Evolutionary conservation across 2,329 filamentous ascomycete species (phyloP), one percentile per base, ranked within the genome.

Genomic region (Tolypocladium nubicola): DNA sequence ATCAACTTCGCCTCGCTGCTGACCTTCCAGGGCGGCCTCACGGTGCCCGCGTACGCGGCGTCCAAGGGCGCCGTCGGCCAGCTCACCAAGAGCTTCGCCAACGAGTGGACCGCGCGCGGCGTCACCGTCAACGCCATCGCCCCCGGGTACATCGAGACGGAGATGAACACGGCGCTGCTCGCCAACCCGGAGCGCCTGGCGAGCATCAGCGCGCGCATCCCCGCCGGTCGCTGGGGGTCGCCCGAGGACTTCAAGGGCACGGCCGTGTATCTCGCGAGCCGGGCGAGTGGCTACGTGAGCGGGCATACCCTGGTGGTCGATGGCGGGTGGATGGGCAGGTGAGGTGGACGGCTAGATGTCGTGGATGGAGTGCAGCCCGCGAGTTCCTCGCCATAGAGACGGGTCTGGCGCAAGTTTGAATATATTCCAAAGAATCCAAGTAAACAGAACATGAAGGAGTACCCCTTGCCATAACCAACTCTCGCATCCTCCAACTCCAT

Each of bases 291-390:
- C 11, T 96, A 96, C 74, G 86, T 96, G 41, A 90, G 82, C 63
- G 91, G 91, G 0, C 89, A 96, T 72, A 77, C 90, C 6, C 68
- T 96, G 63, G 86, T 88, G 33, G 89, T 96, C 52, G 92, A 96
- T 72, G 91, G 91, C 9, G 91, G 91, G 13, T 96, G 90, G 90
- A 95, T 96, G 90, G 90, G 89, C 1, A 79, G 90, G 77, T 95
- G 76, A 64, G 55, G 10, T 21, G 45, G 30, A 35, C 47, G 47
- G 19, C 13, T 1, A 3, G 8, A 35, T 5, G 26, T 35, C 13
- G 16, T 43, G 9, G 16, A 11, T 30, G 6, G 23, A 14, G 11
- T 6, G 21, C 26, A 14, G 1, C 11, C 11, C 21, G 10, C 10
- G 21, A 13, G 4, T 8, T 30, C 13, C 30, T 19, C 45, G 7